A percentile compares a stretch with the other conserved stretches of the same genome.
Conservation (phyloP, 176 grass and related monocot species). For the Guadua angustifolia region DNA sequence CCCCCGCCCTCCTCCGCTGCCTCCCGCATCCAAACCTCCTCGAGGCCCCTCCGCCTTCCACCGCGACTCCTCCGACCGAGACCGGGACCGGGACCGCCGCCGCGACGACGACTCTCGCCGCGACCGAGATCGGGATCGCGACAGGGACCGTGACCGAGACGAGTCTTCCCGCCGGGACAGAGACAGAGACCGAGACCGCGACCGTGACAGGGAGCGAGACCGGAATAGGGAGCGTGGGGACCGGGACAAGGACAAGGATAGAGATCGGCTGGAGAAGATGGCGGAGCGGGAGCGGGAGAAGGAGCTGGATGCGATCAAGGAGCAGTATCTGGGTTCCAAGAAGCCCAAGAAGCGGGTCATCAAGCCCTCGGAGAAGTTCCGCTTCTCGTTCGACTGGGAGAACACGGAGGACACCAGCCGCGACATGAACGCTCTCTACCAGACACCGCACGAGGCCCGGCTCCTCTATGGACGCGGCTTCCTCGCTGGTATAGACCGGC, state of each 20-base stretch:
- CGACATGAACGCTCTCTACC: slow-evolving; percentile 92
- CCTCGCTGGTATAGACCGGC: slow-evolving; percentile 82
- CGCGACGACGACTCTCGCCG: slow-evolving; percentile 59
- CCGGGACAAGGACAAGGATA: slow-evolving; percentile 72
- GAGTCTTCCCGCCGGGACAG: slow-evolving; percentile 51
- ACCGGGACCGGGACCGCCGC: slow-evolving; percentile 49
- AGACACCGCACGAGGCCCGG: slow-evolving; percentile 77
- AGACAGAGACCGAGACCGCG: slow-evolving; percentile 57
- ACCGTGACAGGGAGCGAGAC: slow-evolving; percentile 58
- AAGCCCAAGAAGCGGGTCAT: slow-evolving; percentile 96
- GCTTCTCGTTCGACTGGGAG: slow-evolving; percentile 98
- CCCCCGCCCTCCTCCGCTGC: slow-evolving; percentile 35
- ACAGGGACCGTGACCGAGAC: slow-evolving; percentile 42
- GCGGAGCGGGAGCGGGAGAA: slow-evolving; percentile 83
- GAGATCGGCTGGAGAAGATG: slow-evolving; percentile 72
- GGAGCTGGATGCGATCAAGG: slow-evolving; percentile 91
- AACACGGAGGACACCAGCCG: slow-evolving; percentile 96
- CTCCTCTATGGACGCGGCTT: slow-evolving; percentile 91
- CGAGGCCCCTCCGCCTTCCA: slow-evolving; percentile 33
- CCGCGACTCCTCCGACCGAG: slow-evolving; percentile 44
- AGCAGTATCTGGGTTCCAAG: slow-evolving; percentile 94
- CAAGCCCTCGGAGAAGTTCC: slow-evolving; percentile 96
- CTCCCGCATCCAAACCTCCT: slow-evolving; percentile 38
- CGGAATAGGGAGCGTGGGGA: slow-evolving; percentile 69
- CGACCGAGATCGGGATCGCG: slow-evolving; percentile 63